Evolutionary conservation across 2,329 filamentous ascomycete species (phyloP).

Genomic region (Paramyrothecium roridum): DNA sequence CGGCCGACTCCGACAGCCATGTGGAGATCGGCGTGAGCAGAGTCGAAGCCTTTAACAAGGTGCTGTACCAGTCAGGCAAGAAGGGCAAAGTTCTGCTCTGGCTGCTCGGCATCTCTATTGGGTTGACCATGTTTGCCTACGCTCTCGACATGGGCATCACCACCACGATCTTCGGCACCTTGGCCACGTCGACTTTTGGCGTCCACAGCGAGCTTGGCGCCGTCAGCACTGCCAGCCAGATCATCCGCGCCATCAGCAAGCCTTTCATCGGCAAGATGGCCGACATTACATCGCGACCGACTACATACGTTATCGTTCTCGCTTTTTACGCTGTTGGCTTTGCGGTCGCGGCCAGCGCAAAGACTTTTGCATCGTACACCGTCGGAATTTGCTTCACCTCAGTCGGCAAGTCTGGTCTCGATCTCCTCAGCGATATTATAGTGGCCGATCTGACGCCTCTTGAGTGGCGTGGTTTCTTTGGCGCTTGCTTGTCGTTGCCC

Average conservation of each 20-base stretch:
- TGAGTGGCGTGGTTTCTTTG: constrained; percentile 33
- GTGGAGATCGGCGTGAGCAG: constrained; percentile 25
- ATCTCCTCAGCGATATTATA: constrained; percentile 32
- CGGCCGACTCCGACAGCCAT: no score
- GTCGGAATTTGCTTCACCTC: constrained; percentile 32
- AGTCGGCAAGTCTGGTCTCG: constrained; percentile 32
- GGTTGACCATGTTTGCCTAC: constrained; percentile 34
- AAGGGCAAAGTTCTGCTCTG: constrained; percentile 29
- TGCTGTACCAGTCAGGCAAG: constrained; percentile 32
- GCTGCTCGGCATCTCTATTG: constrained; percentile 30
- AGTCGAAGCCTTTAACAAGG: constrained; percentile 36
- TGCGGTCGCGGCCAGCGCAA: constrained; percentile 26
- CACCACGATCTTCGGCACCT: constrained; percentile 25
- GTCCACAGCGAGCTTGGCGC: constrained; percentile 24
- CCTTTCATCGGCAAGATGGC: constrained; percentile 34
- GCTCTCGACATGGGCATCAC: constrained; percentile 35
- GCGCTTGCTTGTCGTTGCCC: constrained; percentile 18
- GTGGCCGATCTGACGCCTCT: constrained; percentile 32
- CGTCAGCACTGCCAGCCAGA: constrained; percentile 25
- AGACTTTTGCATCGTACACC: constrained; percentile 27
- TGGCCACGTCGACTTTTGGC: constrained; percentile 25
- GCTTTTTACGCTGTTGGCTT: constrained; percentile 33
- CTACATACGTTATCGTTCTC: constrained; percentile 35
- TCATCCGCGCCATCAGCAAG: constrained; percentile 35
- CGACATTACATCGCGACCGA: constrained; percentile 33